These are phyloP conservation scores for Ophiostoma quercus DNA, from an alignment of 2,329 filamentous ascomycete genomes.

Conservation along the genomic window DNA sequence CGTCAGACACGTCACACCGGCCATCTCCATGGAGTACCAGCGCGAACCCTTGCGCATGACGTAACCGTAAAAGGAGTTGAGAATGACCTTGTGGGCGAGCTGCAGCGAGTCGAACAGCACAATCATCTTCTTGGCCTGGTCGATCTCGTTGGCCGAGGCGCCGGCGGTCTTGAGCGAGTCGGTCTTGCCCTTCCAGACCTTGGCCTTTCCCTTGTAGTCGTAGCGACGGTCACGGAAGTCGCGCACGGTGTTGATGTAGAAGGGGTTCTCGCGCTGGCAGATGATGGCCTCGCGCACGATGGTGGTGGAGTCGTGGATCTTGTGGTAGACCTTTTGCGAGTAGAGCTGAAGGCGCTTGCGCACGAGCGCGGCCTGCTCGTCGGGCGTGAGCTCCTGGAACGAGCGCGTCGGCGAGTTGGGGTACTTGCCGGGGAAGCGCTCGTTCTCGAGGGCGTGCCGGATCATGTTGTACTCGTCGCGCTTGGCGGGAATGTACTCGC, in stretches of 20 bases:
- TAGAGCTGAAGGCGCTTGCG: conserved; percentile 87
- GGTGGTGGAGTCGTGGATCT: conserved; percentile 91
- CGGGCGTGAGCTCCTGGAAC: conserved; percentile 73
- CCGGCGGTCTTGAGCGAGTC: conserved; percentile 79
- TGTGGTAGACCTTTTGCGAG: conserved; percentile 99
- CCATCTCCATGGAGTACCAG: conserved; percentile 99
- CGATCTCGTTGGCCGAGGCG: conserved; percentile 69
- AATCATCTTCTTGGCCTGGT: conserved; percentile 98
- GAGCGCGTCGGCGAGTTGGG: conserved; percentile 43
- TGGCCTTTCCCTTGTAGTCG: conserved; percentile 97
- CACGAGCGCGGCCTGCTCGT: conserved; percentile 75
- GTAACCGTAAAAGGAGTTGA: conserved; percentile 98
- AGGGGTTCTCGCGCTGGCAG: conserved; percentile 95
- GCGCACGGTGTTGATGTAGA: conserved; percentile 94
- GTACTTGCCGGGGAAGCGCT: conserved; percentile 74
- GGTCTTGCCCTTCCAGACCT: conserved; percentile 97
- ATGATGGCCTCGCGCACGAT: conserved; percentile 95
- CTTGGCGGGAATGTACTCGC: conserved; percentile 92
- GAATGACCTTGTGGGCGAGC: conserved; percentile 95
- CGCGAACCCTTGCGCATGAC: conserved; percentile 98
- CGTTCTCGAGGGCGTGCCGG: conserved; percentile 80
- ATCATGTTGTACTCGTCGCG: conserved; percentile 99
- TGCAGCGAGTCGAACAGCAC: conserved; percentile 92
- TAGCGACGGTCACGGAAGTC: conserved; percentile 96
- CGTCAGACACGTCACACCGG: conserved; percentile 93